Evolutionary conservation across 768 basidiomycete genomes (phyloP).

Genomic region (Termitomyces sp.): DNA sequence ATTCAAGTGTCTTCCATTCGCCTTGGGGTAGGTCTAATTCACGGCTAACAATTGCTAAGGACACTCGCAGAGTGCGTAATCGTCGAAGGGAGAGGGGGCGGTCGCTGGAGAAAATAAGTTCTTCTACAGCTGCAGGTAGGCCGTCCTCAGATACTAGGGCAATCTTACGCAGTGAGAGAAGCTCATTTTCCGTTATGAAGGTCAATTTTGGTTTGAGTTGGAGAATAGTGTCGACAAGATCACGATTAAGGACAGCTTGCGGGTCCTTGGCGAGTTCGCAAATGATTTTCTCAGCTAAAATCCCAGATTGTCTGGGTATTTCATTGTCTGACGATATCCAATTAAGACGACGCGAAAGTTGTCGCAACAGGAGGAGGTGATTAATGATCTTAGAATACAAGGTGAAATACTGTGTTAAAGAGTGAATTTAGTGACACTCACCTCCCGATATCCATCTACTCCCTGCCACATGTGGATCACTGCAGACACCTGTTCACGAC

Average conservation of each 20-base stretch:
- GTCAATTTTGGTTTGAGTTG: constrained; percentile 54
- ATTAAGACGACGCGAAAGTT: constrained; percentile 65
- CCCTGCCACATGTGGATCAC: constrained; percentile 63
- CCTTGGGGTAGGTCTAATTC: constrained; percentile 49
- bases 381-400: constrained; percentile 54
- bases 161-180: constrained; percentile 51
- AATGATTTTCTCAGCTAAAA: constrained; percentile 67
- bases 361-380: constrained; percentile 64
- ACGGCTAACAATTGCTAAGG: constrained; percentile 49
- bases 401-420: constrained; percentile 3
- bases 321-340: constrained; percentile 66
- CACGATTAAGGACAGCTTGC: constrained; percentile 48
- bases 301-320: constrained; percentile 55
- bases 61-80: constrained; percentile 57
- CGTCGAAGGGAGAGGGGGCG: constrained; percentile 47
- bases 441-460: constrained; percentile 69
- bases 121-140: constrained; percentile 55
- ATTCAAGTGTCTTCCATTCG: constrained; percentile 49
- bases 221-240: constrained; percentile 56
- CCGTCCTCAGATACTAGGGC: constrained; percentile 70
- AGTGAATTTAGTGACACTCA: constrained; percentile 20
- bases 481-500: constrained; percentile 58
- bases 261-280: constrained; percentile 57
- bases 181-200: constrained; percentile 56
- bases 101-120: constrained; percentile 44